Base-by-base conservation (phyloP, 169 alveolate genomes). In the Plasmodium adleri region DNA sequence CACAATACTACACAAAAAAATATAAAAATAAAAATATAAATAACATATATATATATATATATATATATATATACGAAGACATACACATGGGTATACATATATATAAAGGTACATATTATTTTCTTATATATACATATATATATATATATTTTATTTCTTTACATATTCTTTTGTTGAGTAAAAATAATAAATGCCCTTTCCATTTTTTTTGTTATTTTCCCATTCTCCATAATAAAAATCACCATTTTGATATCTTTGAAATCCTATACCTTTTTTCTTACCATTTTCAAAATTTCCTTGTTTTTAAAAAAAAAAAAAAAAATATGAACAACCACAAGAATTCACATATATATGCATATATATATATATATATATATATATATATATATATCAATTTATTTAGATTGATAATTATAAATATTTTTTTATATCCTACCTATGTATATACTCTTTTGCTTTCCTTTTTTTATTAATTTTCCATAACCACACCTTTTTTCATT, bases 221-320 rank as follows among this genome's bases (percentile, higher is more conserved):
- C 98, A 97, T 50, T 90, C 75, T 17, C 99, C 99, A 64, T 96
- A 94, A 89, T 97, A 97, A 39, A 96, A 92, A 73, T 97, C 99
- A 58, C 97, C 95, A 74, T 96, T 97, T 7, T 94, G 92, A 74
- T 96, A 97, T 47, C 94, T 96, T 73, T 94, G 95, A 43, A 96
- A 95, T 45, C 99, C 99, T 86, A 94, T 97, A 13, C 99, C 99
- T 52, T 94, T 89, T 86, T 97, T 90, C 63, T 78, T 88, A 4
- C 97, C 97, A 28, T 94, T 80, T 62, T 88, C 93, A 86, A 94
- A 96, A 78, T 96, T 91, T 32, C 99, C 99, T 92, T 26, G 32
- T 6, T 72, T 50, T 50, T 7, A 13, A 20, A 56, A 28, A 28
- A 28, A 1, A 13, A 20, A 56, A 28, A 28, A 28, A 1, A 28